Conservation (phyloP, 345 rosid genomes). For the Sisymbrium irio region DNA sequence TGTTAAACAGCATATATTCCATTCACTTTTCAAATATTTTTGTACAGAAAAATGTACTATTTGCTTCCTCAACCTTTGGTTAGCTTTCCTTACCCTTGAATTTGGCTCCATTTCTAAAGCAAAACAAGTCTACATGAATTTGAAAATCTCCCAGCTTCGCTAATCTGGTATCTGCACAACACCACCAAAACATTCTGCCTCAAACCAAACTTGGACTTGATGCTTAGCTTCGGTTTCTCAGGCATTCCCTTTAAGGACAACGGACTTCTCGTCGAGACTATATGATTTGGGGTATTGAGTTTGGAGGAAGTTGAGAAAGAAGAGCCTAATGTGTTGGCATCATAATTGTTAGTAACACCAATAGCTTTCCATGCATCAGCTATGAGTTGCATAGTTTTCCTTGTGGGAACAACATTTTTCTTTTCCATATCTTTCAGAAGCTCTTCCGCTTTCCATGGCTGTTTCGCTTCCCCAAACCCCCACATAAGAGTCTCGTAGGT, state of each 20-base stretch:
- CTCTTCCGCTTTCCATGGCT: conserved; percentile 84
- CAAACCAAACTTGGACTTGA: conserved; percentile 21
- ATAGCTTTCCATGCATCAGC: conserved; percentile 78
- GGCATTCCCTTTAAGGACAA: conserved; percentile 19
- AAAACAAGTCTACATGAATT: conserved; percentile 33
- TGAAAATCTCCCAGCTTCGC: conserved; percentile 28
- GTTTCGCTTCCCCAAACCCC: conserved; percentile 86
- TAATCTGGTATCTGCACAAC: conserved; percentile 45
- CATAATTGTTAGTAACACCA: conserved; percentile 46
- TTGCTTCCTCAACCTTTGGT: conserved; percentile 15
- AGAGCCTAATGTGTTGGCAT: conserved; percentile 49
- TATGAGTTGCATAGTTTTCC: conserved; percentile 64
- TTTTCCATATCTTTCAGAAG: conserved; percentile 62
- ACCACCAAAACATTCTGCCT: conserved; percentile 24
- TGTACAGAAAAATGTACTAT: conserved; percentile 29
- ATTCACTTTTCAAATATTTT: neutral
- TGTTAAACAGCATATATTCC: neutral
- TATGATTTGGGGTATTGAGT: conserved; percentile 33
- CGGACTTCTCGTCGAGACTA: conserved; percentile 26
- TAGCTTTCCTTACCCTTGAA: conserved; percentile 17
- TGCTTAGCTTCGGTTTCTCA: conserved; percentile 24
- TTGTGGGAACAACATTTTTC: conserved; percentile 50
- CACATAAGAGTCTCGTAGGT: conserved; percentile 86
- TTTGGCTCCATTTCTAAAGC: conserved; percentile 18
- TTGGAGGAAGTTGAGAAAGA: conserved; percentile 29